Conservation (phyloP, 2,329 filamentous ascomycete species). For the Alternaria sp. region DNA sequence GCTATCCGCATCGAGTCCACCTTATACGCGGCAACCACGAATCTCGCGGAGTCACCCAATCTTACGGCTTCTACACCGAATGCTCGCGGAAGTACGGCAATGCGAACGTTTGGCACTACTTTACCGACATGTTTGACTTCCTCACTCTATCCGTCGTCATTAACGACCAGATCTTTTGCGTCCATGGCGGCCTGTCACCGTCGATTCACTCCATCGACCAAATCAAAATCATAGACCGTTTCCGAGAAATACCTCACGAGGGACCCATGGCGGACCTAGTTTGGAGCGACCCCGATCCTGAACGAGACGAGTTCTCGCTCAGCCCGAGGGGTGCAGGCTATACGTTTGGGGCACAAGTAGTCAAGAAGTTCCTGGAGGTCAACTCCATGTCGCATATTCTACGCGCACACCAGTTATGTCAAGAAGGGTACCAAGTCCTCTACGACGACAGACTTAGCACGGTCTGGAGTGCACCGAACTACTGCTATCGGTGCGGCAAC, state of each 20-base stretch:
- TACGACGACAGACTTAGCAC: conserved; percentile 95
- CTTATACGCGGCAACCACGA: conserved; percentile 98
- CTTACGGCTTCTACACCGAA: conserved; percentile 98
- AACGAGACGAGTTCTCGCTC: conserved; percentile 94
- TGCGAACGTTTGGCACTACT: conserved; percentile 98
- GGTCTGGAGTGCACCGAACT: conserved; percentile 83
- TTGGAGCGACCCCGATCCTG: conserved; percentile 98
- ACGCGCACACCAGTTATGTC: conserved; percentile 96
- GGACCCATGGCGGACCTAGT: conserved; percentile 99
- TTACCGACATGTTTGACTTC: conserved; percentile 99
- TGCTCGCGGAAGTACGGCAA: conserved; percentile 98
- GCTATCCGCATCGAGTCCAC: conserved; percentile 95
- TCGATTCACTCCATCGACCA: conserved; percentile 98
- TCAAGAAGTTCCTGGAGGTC: conserved; percentile 96
- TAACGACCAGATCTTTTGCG: conserved; percentile 98
- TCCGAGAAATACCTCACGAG: conserved; percentile 97
- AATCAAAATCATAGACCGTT: conserved; percentile 99
- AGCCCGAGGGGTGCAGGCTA: conserved; percentile 94
- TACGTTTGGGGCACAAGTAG: conserved; percentile 96
- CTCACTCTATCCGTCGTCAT: conserved; percentile 96
- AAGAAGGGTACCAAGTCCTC: conserved; percentile 96
- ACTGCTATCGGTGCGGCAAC: conserved; percentile 95
- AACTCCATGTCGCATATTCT: conserved; percentile 98
- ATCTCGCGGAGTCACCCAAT: conserved; percentile 95
- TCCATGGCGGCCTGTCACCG: conserved; percentile 78